phyloP scores from a whole-genome alignment of 495 filamentous ascomycete genomes.

The Opeltia flavorubescens region DNA sequence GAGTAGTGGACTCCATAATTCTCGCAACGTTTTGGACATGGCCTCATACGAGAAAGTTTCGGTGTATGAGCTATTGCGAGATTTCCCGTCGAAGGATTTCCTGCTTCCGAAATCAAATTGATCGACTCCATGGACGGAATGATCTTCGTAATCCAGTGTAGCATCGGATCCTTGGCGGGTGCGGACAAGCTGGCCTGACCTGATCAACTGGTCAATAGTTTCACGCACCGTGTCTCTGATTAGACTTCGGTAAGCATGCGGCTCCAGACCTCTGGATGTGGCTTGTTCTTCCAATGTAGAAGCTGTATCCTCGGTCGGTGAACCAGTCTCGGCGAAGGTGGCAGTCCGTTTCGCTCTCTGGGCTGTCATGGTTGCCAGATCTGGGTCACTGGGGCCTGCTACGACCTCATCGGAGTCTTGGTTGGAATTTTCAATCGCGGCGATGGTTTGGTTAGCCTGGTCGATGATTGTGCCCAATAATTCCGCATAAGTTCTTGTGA shows the following conservation, averaged over 20 bases:
- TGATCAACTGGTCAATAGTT: neutral
- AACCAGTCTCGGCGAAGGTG: neutral
- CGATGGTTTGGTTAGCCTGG: slow-evolving; percentile 8
- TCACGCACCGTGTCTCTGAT: neutral
- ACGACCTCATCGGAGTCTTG: neutral
- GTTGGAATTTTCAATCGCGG: neutral
- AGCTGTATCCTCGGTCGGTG: neutral
- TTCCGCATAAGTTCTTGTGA: slow-evolving; percentile 10
- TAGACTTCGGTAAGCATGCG: neutral
- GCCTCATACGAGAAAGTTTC: slow-evolving; percentile 3
- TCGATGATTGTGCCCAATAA: slow-evolving; percentile 10
- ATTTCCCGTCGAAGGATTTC: neutral
- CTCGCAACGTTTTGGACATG: slow-evolving; percentile 24
- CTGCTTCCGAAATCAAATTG: neutral
- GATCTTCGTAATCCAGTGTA: neutral
- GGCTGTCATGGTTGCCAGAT: neutral
- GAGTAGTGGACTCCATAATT: slow-evolving; percentile 31
- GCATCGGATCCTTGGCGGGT: neutral
- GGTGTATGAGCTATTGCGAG: neutral
- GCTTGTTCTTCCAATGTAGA: neutral
- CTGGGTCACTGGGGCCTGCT: neutral
- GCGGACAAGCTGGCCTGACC: neutral
- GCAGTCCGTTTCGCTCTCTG: neutral
- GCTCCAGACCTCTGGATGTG: neutral
- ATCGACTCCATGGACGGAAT: neutral